Base-by-base conservation (phyloP, 352 stramenopile genomes). In the Globisporangium takayamanum region DNA sequence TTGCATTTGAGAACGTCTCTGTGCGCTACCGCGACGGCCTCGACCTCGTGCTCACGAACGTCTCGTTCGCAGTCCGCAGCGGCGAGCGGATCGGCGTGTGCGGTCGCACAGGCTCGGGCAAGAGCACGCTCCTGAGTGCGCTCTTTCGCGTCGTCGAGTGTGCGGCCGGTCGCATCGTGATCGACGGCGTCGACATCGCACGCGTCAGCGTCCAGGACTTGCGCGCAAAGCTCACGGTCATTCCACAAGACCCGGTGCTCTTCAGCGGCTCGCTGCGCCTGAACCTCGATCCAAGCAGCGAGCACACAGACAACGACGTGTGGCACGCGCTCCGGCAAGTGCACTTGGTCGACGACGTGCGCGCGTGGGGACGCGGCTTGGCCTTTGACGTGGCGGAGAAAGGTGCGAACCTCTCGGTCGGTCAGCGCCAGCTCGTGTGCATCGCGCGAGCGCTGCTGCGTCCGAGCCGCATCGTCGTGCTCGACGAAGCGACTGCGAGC, bases 401-500 rank as follows among this genome's bases (percentile, higher is more conserved):
- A 41, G 95, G 95, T 3, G 83, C 89, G 36, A 98, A 98, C 69
- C 92, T 98, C 33, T 96, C 76, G 45, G 89, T 98, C 41, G 95
- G 96, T 5, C 84, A 98, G 72, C 66, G 94, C 11, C 94, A 98
- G 68, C 69, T 98, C 7, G 42, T 99, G 0, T 98, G 94, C 66
- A 97, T 99, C 57, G 94, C 92, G 14, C 78, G 95, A 50, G 95
- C 91, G 20, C 61, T 98, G 10, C 55, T 98, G 2, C 73, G 82
- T 8, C 82, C 94, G 42, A 74, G 78, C 7, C 87, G 89, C 28
- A 63, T 80, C 45, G 53, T 98, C n/a, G 70, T 98, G n/a, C 57
- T 99, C 33, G 96, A 99, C 71, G 96, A 98, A 70, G 94, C 93
- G n/a, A 98, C 95, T n/a, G 78, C 84, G 36, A 87, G 65, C 55